Evolutionary conservation across 1,284 basidiomycete genomes (phyloP).

Genomic region (Leccinum pachyderme): DNA sequence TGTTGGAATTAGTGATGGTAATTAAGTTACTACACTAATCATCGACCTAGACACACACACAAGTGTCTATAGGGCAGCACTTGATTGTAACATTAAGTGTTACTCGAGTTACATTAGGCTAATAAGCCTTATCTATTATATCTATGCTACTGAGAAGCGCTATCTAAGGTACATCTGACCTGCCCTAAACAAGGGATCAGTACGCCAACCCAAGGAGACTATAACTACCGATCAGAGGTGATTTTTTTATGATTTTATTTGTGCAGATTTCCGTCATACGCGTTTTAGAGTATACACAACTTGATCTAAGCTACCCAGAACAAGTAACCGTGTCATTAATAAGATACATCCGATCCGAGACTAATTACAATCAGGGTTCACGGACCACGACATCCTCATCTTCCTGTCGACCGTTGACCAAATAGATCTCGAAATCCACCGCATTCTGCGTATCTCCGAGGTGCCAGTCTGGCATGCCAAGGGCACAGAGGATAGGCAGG

Average conservation of each 20-base stretch:
- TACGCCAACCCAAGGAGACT: too few relatives aligned
- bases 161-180: too few relatives aligned
- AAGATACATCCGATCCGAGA: neutral
- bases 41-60: too few relatives aligned
- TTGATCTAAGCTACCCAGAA: neutral
- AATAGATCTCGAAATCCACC: constrained; percentile 20
- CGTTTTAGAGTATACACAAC: neutral
- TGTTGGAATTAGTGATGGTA: too few relatives aligned
- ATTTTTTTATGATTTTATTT: neutral
- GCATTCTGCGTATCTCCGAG: constrained; percentile 31
- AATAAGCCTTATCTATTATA: too few relatives aligned
- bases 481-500: constrained; percentile 24
- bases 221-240: too few relatives aligned
- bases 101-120: too few relatives aligned
- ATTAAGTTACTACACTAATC: too few relatives aligned
- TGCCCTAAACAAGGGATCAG: too few relatives aligned
- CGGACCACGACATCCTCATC: neutral
- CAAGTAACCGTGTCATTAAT: neutral
- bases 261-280: neutral
- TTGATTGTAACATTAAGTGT: too few relatives aligned
- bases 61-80: too few relatives aligned
- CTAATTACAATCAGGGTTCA: neutral
- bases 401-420: constrained; percentile 7
- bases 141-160: too few relatives aligned
- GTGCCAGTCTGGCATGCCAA: constrained; percentile 28